Base-by-base conservation (phyloP, 371 early-diverging fungal genomes). In the Lichtheimia ramosa region DNA sequence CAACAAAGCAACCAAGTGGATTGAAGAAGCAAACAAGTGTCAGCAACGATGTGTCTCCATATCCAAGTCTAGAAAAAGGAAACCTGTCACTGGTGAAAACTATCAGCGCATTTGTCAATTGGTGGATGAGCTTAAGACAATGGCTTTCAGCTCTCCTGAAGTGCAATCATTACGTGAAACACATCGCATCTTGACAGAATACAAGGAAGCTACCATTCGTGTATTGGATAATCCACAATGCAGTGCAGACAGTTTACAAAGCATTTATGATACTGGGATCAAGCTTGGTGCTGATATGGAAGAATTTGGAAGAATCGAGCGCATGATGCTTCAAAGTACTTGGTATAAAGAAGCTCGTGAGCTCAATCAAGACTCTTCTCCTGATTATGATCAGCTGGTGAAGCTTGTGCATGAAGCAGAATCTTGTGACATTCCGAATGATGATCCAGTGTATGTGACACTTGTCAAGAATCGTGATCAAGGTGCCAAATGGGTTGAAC, bases 81-180 rank as follows among this genome's bases (percentile, higher is more conserved):
- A 56, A 25, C 8, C 25, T 15, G 49, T 41, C 23, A 42, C 41
- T 0, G 61, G 51, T 18, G 62, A 56, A 50, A 51, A 60, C 23
- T 53, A 57, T 39, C 25, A 41, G 40, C 58, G 58, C 20, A 65
- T 65, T 20, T 14, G 27, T 13, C 28, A 60, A 15, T 27, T 65
- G 46, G n/a, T 65, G 21, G 49, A 65, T 2, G 42, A 65, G 23
- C 57, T 48, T 7, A 48, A 54, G 3, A 34, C 34, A 3, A 51
- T 60, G 54, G 39, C 65, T 3, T 65, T 65, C 20, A 56, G 59
- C 20, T 57, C 65, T 8, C 61, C 61, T 6, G 65, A 65, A 27
- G 28, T 65, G 20, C 25, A 56, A 14, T 24, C 52, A 21, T 53
- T 65, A 12, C 43, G 57, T 39, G 61, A 61, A 7, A 42, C 61